Conservation (phyloP, 768 basidiomycete species). For the Podaxis mareebaensis region DNA sequence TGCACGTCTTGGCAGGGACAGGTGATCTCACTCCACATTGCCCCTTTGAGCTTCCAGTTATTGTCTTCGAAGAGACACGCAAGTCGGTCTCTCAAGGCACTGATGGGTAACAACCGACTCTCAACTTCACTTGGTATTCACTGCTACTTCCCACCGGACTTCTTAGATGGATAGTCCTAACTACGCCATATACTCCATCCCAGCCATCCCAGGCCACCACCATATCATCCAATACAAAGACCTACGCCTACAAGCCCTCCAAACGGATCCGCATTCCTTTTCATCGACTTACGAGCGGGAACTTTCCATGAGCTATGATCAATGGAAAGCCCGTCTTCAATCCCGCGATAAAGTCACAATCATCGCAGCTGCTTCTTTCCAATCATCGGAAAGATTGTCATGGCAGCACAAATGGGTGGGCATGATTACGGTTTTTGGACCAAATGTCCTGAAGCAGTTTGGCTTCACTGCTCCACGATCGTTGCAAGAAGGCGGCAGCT, state of each 20-base stretch:
- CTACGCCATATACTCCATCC: conserved; percentile 7
- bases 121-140: not conserved
- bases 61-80: not conserved
- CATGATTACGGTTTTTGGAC: conserved; percentile 10
- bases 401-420: conserved; percentile 16
- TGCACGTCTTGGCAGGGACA: too few species aligned
- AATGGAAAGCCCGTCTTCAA: conserved; percentile 16
- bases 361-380: conserved; percentile 6
- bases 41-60: not conserved
- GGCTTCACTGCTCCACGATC: conserved; percentile 4
- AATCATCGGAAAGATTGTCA: conserved; percentile 6
- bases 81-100: not conserved
- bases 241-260: conserved; percentile 10
- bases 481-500: not conserved
- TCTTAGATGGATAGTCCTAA: not conserved
- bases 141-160: not conserved
- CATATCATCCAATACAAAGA: conserved; percentile 16
- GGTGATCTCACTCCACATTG: not conserved
- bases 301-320: conserved; percentile 2
- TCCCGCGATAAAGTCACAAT: conserved; percentile 13
- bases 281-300: conserved; percentile 15
- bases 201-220: conserved; percentile 8
- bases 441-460: conserved; percentile 4
- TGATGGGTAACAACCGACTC: not conserved
- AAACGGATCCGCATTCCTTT: conserved; percentile 9